Percentiles rank a stretch among this genome's conserved stretches.
phyloP scores from a whole-genome alignment of 164 flowering plant genomes.

The Vitis riparia region DNA sequence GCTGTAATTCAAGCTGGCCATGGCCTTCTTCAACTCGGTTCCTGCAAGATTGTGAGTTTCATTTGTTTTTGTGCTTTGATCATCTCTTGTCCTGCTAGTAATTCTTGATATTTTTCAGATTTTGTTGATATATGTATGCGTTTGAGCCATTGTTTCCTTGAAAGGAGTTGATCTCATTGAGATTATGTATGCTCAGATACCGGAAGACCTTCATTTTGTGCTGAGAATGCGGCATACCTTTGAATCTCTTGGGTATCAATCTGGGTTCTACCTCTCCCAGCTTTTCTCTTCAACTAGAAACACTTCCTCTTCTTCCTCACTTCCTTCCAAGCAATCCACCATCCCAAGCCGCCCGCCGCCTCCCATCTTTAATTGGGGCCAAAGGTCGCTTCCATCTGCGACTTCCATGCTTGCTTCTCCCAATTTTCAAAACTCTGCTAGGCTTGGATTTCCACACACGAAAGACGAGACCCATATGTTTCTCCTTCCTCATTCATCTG shows the following conservation, averaged over 20 bases:
- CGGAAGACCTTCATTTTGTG: slow-evolving; percentile 97
- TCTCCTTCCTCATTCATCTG: slow-evolving; percentile 67
- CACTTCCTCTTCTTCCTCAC: slow-evolving; percentile 44
- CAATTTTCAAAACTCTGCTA: slow-evolving; percentile 44
- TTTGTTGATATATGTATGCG: background rate
- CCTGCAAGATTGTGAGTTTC: slow-evolving; percentile 95
- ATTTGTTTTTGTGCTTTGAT: background rate
- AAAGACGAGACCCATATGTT: slow-evolving; percentile 83
- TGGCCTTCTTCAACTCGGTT: slow-evolving; percentile 96
- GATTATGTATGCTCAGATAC: slow-evolving; percentile 51
- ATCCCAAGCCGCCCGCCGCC: slow-evolving; percentile 59
- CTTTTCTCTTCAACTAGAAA: slow-evolving; percentile 78
- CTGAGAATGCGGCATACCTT: slow-evolving; percentile 98
- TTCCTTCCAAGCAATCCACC: slow-evolving; percentile 55
- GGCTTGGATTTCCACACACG: slow-evolving; percentile 57
- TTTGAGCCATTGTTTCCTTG: slow-evolving; percentile 2
- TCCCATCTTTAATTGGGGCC: slow-evolving; percentile 84
- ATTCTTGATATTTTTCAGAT: background rate
- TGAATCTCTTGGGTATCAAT: slow-evolving; percentile 94
- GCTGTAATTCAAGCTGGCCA: slow-evolving; percentile 99
- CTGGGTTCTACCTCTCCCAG: slow-evolving; percentile 93
- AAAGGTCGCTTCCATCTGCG: slow-evolving; percentile 57
- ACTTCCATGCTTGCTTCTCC: slow-evolving; percentile 49
- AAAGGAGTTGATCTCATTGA: slow-evolving; percentile 3
- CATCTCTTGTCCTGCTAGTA: background rate